These are phyloP conservation scores for Tricladium varicosporioides DNA, from an alignment of 2,329 filamentous ascomycete genomes.

Conservation along the genomic window DNA sequence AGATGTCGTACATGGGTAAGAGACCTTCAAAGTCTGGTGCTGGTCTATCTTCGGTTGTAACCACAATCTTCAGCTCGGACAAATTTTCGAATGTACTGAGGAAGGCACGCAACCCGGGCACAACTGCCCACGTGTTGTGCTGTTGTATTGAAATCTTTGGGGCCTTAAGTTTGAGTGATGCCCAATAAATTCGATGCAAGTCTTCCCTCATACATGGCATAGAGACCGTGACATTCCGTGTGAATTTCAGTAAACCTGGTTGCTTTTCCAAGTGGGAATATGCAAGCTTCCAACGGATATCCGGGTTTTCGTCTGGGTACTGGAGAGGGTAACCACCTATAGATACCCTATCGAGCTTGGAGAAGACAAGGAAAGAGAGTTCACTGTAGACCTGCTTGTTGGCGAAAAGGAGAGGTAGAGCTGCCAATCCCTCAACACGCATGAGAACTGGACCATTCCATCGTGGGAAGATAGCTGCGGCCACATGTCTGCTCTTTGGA, in stretches of 20 bases:
- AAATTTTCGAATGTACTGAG: slow-evolving; percentile 10
- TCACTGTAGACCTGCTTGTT: slow-evolving; percentile 18
- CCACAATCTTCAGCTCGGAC: slow-evolving; percentile 5
- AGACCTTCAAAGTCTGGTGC: slow-evolving; percentile 16
- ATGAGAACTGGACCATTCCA: slow-evolving; percentile 7
- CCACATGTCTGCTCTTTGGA: neutral
- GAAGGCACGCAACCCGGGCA: slow-evolving; percentile 13
- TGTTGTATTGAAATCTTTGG: neutral
- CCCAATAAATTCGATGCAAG: slow-evolving; percentile 3
- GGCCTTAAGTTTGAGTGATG: neutral
- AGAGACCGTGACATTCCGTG: slow-evolving; percentile 10
- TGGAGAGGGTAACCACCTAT: slow-evolving; percentile 19
- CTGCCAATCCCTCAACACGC: slow-evolving; percentile 11
- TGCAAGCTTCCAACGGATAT: slow-evolving; percentile 6
- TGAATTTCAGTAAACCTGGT: slow-evolving; percentile 6
- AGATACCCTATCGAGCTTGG: slow-evolving; percentile 9
- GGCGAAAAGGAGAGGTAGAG: slow-evolving; percentile 17
- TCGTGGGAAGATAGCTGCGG: slow-evolving; percentile 4
- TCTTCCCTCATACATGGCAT: slow-evolving; percentile 11
- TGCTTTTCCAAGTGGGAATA: slow-evolving; percentile 11
- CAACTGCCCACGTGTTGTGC: slow-evolving; percentile 9
- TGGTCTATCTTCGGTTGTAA: slow-evolving; percentile 4
- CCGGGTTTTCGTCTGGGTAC: slow-evolving; percentile 16
- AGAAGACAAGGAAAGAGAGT: slow-evolving; percentile 15
- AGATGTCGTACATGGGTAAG: slow-evolving; percentile 9